A percentile compares a stretch with the other conserved stretches of the same genome.
Conservation (phyloP, 2,329 filamentous ascomycete species). For the Zymoseptoria tritici region DNA sequence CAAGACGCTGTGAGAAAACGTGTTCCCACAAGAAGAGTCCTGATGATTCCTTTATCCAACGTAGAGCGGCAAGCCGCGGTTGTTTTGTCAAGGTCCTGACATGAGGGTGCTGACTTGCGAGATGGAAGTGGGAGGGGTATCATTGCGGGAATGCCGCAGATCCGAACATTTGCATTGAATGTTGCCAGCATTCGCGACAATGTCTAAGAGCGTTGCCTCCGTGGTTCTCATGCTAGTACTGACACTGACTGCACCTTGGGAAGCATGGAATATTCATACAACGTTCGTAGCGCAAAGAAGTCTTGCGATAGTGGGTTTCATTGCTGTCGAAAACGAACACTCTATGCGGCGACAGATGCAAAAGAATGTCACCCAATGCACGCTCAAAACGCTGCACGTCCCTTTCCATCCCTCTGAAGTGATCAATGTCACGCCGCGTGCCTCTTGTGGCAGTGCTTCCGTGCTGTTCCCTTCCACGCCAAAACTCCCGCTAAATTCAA, state of each 20-base stretch:
- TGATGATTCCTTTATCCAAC: neutral
- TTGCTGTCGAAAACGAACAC: neutral
- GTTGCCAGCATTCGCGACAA: too few relatives aligned
- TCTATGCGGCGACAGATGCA: neutral
- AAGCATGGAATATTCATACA: too few relatives aligned
- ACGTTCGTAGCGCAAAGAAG: too few relatives aligned
- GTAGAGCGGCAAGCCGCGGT: neutral
- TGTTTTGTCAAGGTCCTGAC: neutral
- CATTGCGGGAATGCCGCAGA: neutral
- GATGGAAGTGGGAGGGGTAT: neutral
- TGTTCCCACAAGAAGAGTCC: neutral
- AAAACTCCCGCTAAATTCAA: neutral
- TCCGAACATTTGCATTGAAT: neutral
- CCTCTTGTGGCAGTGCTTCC: neutral
- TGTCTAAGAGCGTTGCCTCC: too few relatives aligned
- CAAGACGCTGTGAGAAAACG: neutral
- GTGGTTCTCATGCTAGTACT: too few relatives aligned
- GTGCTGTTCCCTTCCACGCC: neutral
- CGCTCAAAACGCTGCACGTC: neutral
- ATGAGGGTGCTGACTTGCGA: neutral
- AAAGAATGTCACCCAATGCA: neutral
- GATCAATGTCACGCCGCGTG: neutral
- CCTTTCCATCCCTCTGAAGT: neutral
- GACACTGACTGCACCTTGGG: too few relatives aligned
- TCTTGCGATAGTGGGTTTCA: neutral